Conservation (phyloP, 1,284 basidiomycete species). For the Marasmius fiardii region DNA sequence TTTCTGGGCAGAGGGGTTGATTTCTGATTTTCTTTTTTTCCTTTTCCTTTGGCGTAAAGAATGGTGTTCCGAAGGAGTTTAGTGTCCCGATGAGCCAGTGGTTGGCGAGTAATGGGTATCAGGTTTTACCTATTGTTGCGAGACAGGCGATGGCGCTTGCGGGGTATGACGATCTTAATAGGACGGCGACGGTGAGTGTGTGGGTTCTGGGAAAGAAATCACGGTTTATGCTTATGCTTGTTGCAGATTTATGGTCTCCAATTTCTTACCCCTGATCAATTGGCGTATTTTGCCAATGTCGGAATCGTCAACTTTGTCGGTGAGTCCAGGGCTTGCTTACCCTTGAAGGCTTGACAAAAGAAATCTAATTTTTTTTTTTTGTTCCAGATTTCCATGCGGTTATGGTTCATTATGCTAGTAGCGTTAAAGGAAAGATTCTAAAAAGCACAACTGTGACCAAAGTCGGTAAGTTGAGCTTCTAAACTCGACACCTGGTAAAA, state of each 20-base stretch:
- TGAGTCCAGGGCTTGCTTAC: background rate
- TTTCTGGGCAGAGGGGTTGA: background rate
- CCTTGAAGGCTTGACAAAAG: background rate
- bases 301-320: conserved; percentile 8
- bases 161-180: conserved; percentile 6
- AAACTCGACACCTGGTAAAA: background rate
- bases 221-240: background rate
- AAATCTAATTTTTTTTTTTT: background rate
- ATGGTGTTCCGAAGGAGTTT: conserved; percentile 6
- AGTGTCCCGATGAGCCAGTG: conserved; percentile 8
- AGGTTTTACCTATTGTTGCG: conserved; percentile 4
- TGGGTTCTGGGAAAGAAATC: background rate
- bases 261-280: conserved; percentile 9
- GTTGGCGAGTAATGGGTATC: conserved; percentile 3
- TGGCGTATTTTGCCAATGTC: conserved; percentile 2
- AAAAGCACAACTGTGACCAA: conserved; percentile 7
- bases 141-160: conserved; percentile 5
- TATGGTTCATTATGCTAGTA: conserved; percentile 8
- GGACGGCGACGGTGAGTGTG: conserved; percentile 7
- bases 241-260: conserved; percentile 9
- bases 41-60: background rate
- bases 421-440: conserved; percentile 1
- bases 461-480: conserved; percentile 1
- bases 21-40: background rate
- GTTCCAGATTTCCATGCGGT: conserved; percentile 11